Evolutionary conservation across 805 yeast genomes (phyloP).

Genomic region (Pichia ethanolica): DNA sequence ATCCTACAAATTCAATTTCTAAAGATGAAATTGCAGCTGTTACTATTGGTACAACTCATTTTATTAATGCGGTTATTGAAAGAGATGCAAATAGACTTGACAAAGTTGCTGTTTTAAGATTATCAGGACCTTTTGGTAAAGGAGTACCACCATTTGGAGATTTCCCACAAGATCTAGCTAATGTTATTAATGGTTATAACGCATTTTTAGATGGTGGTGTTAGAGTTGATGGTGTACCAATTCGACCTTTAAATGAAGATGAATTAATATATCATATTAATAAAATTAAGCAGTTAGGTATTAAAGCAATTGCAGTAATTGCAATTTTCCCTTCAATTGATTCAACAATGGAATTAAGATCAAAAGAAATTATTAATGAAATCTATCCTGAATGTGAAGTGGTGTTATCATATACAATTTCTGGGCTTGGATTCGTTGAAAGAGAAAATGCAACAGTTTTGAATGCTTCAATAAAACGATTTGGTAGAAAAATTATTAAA

Average conservation of each 20-base stretch:
- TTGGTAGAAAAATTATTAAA: background rate
- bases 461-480: background rate
- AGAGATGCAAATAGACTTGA: background rate
- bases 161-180: background rate
- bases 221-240: background rate
- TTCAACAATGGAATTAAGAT: background rate
- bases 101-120: background rate
- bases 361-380: background rate
- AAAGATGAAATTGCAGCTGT: background rate
- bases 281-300: background rate
- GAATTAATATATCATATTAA: background rate
- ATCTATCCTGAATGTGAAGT: background rate
- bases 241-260: background rate
- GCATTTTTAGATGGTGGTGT: background rate
- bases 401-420: background rate
- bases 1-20: background rate
- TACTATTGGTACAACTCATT: background rate
- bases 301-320: background rate
- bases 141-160: background rate
- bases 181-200: background rate
- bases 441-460: slow-evolving; percentile 1
- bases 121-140: background rate
- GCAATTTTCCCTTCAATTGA: background rate
- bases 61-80: background rate
- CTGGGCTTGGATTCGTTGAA: background rate